Base-by-base conservation (phyloP, 2,329 filamentous ascomycete genomes). In the Calonectria crousiana region DNA sequence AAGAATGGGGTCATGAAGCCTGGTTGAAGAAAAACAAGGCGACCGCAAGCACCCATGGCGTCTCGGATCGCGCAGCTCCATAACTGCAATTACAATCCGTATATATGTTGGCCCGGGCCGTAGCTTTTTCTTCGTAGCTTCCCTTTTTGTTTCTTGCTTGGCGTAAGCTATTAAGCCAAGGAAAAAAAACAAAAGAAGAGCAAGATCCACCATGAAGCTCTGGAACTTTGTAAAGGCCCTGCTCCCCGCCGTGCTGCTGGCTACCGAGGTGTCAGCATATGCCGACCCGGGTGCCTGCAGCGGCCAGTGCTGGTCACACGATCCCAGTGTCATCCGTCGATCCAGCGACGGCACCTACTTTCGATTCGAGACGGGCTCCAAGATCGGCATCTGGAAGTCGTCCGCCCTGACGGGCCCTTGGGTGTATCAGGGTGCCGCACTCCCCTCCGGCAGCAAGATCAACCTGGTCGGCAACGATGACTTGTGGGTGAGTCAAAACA, bases 351-450 rank as follows among this genome's bases (percentile, higher is more conserved):
- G 85, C 58, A 83, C 78, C 26, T 87, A 86, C 77, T 88, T 86
- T 79, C 82, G 85, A 67, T 87, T 87, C 81, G 83, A 82, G 36
- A 88, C 87, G 9, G 84, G 84, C 30, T 82, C 82, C 76, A 81
- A 80, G 56, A 86, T 88, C 75, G 82, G 83, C 58, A 85, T 87
- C 68, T 83, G 83, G 69, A 86, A 83, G 26, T 81, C 86, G 1
- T 74, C 79, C n/a, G 79, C 80, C 14, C 70, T 88, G 58, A 79
- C 78, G 6, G 86, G 86, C 1, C 85, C 86, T 9, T 89, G 87
- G 87, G 85, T 82, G 0, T 84, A 84, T 75, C 76, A 82, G 28
- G 87, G 87, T 26, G 81, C 84, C n/a, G 86, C 82, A 5, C 71
- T 88, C 32, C 82, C 85, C 1, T 47, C 64, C 23, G 84, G 84